These are phyloP conservation scores for Diplocarpon rosae DNA, from an alignment of 2,329 filamentous ascomycete genomes.

Conservation along the genomic window DNA sequence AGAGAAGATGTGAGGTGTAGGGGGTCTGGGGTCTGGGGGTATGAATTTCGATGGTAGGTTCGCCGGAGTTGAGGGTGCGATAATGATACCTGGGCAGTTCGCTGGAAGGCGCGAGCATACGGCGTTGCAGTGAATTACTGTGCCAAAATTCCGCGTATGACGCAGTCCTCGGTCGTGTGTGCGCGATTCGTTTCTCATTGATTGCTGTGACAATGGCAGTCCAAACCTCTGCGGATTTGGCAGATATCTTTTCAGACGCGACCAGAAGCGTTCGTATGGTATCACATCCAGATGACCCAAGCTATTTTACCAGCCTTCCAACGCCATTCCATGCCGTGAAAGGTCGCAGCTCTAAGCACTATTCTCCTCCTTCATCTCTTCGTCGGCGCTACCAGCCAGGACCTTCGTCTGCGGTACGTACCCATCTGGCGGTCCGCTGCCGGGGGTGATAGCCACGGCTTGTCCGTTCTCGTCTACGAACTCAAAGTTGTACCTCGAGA, in stretches of 20 bases:
- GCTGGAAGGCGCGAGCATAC: neutral
- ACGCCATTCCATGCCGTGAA: constrained; percentile 16
- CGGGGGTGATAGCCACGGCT: constrained; percentile 75
- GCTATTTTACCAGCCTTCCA: constrained; percentile 12
- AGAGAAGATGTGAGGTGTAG: constrained; percentile 42
- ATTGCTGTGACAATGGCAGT: neutral
- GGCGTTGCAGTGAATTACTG: no score
- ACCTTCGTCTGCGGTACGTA: constrained; percentile 55
- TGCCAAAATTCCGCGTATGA: no score
- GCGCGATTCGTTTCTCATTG: neutral
- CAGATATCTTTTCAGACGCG: neutral
- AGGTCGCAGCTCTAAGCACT: constrained; percentile 26
- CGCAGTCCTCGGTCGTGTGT: no score
- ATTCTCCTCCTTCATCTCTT: constrained; percentile 41
- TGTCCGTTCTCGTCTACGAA: constrained; percentile 91
- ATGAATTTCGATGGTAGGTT: neutral
- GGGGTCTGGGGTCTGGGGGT: neutral
- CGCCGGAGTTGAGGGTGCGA: neutral
- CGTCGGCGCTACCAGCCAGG: constrained; percentile 47
- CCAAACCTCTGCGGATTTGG: no score
- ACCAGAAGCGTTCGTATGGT: constrained; percentile 1
- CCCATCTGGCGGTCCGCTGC: constrained; percentile 44
- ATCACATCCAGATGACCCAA: constrained; percentile 11
- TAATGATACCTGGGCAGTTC: neutral
- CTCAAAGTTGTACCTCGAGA: constrained; percentile 94